These are phyloP conservation scores for Pyronema omphalodes DNA, from an alignment of 495 filamentous ascomycete species.

Conservation along the genomic window DNA sequence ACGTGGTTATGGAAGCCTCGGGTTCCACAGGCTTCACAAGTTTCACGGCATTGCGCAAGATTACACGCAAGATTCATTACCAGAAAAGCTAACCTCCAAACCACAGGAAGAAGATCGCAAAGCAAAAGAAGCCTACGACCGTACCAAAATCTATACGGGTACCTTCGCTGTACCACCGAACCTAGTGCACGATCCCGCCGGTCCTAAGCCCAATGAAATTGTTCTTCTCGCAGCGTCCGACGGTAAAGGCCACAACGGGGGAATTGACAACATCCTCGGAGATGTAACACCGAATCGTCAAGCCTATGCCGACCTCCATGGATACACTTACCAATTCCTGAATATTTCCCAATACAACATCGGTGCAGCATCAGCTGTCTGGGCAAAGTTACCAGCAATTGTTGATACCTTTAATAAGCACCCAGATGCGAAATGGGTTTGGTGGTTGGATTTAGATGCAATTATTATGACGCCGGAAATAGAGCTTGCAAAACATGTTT, in stretches of 20 bases:
- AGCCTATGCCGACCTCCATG: conserved; percentile 24
- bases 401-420: conserved; percentile 24
- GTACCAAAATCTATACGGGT: background rate
- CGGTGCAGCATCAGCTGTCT: conserved; percentile 22
- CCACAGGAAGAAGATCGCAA: conserved; percentile 8
- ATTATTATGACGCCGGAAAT: conserved; percentile 26
- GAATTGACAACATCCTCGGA: conserved; percentile 25
- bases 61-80: background rate
- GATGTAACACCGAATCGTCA: conserved; percentile 22
- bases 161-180: conserved; percentile 13
- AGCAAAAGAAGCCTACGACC: conserved; percentile 5
- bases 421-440: conserved; percentile 27
- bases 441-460: conserved; percentile 28
- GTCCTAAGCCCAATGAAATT: conserved; percentile 22
- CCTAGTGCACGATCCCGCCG: conserved; percentile 13
- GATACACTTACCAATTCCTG: conserved; percentile 27
- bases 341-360: conserved; percentile 27
- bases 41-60: too few species aligned
- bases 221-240: conserved; percentile 27
- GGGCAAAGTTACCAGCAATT: conserved; percentile 27
- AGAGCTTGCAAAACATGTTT: conserved; percentile 14
- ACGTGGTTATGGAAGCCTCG: background rate
- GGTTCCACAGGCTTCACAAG: background rate
- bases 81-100: background rate
- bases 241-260: conserved; percentile 27